phyloP scores from a whole-genome alignment of 129 eudicot species.

The Dittrichia graveolens region DNA sequence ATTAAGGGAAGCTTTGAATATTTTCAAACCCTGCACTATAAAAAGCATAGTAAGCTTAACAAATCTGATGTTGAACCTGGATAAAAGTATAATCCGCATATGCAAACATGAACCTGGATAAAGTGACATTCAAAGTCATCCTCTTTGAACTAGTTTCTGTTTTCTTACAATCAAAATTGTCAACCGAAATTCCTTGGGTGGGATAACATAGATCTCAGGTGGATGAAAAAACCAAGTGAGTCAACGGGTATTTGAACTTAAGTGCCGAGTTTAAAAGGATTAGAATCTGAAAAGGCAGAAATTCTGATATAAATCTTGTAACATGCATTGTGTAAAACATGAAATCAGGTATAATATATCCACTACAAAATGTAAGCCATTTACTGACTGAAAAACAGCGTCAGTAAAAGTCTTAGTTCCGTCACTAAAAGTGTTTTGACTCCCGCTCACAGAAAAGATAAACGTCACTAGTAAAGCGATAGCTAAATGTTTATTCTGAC shows the following conservation, averaged over 20 bases:
- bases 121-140: conserved; percentile 18
- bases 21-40: conserved; percentile 10
- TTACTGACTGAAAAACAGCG: too few species aligned
- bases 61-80: neutral
- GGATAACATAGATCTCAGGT: too few species aligned
- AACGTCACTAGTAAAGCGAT: too few species aligned
- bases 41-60: neutral
- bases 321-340: too few species aligned
- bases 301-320: too few species aligned
- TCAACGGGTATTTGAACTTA: neutral
- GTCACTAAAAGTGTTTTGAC: too few species aligned
- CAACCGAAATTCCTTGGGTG: neutral
- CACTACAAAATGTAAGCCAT: neutral
- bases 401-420: too few species aligned
- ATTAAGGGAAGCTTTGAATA: neutral
- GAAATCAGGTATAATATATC: neutral
- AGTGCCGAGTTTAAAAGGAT: neutral
- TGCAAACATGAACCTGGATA: conserved; percentile 32
- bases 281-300: conserved; percentile 2
- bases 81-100: conserved; percentile 31
- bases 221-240: neutral
- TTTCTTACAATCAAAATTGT: too few species aligned
- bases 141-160: too few species aligned
- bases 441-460: too few species aligned
- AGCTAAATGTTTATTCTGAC: too few species aligned